phyloP scores from a whole-genome alignment of 768 basidiomycete genomes.

The Termitomyces sp. region DNA sequence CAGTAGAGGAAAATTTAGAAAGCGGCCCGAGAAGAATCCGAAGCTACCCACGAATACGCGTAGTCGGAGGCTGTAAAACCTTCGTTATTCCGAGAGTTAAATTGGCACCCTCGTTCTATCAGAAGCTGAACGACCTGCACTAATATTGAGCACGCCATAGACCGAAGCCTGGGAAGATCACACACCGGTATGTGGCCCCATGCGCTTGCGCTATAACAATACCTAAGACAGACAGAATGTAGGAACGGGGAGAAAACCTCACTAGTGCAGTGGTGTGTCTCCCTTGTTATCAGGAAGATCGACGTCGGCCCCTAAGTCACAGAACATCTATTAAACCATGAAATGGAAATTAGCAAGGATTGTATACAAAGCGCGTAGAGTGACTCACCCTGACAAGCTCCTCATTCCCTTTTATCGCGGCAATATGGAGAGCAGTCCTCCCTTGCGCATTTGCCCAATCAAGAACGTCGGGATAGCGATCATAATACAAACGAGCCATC shows the following conservation, averaged over 20 bases:
- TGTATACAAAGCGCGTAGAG: constrained; percentile 6
- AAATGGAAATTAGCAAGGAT: background rate
- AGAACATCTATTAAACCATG: constrained; percentile 65
- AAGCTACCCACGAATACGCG: constrained; percentile 71
- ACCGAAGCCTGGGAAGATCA: constrained; percentile 1
- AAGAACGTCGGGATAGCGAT: constrained; percentile 80
- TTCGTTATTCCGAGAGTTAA: constrained; percentile 79
- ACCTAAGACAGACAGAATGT: constrained; percentile 7
- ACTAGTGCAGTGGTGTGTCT: constrained; percentile 94
- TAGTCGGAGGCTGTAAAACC: constrained; percentile 93
- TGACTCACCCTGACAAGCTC: constrained; percentile 73
- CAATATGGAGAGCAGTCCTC: constrained; percentile 87
- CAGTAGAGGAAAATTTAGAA: background rate
- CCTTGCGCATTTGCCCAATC: constrained; percentile 93
- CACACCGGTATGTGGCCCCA: constrained; percentile 83
- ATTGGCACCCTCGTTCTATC: constrained; percentile 87
- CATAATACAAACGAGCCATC: constrained; percentile 85
- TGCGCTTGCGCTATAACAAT: constrained; percentile 64
- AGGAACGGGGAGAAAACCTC: constrained; percentile 27
- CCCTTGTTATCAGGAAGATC: constrained; percentile 90
- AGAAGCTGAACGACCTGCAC: constrained; percentile 75
- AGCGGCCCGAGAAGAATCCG: background rate
- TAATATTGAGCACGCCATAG: constrained; percentile 6
- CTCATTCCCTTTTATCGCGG: constrained; percentile 85
- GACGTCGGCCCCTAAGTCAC: constrained; percentile 86